phyloP scores from a whole-genome alignment of 176 grass and related monocot genomes.

The Alopecurus myosuroides region DNA sequence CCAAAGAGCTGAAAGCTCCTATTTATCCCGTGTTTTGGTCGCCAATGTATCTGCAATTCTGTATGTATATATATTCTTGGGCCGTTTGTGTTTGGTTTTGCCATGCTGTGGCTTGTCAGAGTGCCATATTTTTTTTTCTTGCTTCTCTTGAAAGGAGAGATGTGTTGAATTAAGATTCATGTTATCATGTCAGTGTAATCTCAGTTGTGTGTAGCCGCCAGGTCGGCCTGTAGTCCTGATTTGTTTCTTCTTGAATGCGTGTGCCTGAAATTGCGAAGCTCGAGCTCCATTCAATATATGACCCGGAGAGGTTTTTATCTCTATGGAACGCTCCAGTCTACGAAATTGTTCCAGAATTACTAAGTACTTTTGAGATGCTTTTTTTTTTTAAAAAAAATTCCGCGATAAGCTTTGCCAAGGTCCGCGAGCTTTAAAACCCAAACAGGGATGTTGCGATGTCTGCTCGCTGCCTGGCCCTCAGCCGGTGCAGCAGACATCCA shows the following conservation, averaged over 20 bases:
- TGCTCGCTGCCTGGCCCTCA: no score
- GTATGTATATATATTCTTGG: constrained; percentile 26
- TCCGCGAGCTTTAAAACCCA: no score
- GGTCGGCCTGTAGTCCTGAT: neutral
- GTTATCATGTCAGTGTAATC: neutral
- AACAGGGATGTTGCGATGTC: no score
- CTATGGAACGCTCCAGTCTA: neutral
- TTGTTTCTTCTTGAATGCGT: neutral
- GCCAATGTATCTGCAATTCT: constrained; percentile 11
- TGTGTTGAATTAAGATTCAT: neutral
- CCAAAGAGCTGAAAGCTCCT: constrained; percentile 5
- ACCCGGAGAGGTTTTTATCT: neutral
- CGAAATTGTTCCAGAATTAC: neutral
- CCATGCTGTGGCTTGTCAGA: neutral
- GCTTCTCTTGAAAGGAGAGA: neutral
- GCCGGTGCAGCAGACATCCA: no score
- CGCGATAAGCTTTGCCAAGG: no score
- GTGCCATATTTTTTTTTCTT: neutral
- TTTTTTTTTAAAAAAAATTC: no score
- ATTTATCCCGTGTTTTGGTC: neutral
- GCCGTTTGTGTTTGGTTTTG: constrained; percentile 8
- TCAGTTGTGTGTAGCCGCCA: no score
- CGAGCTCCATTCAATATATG: neutral
- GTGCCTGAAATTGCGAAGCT: neutral
- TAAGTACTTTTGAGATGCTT: no score